Evolutionary conservation across 768 basidiomycete species (phyloP).

Genomic region (Kwoniella pini): DNA sequence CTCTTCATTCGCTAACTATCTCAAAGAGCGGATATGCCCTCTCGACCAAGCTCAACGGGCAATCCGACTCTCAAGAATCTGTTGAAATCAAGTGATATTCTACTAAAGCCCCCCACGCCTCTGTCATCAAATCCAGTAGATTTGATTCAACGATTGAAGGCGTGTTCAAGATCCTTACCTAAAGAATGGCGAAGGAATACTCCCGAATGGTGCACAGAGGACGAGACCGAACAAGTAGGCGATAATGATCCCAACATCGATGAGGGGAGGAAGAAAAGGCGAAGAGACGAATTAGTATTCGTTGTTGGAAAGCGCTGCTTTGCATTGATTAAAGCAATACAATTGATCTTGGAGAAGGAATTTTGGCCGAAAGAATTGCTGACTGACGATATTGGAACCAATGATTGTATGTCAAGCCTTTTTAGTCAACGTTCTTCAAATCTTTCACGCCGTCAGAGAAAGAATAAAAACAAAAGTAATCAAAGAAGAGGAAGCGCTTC

Average conservation of each 20-base stretch:
- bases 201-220: conserved; percentile 5
- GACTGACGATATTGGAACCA: conserved; percentile 4
- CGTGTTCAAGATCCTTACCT: conserved; percentile 19
- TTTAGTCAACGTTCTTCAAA: not conserved
- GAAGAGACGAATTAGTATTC: conserved; percentile 19
- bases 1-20: too few relatives aligned
- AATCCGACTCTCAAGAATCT: conserved; percentile 14
- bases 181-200: conserved; percentile 19
- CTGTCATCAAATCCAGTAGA: conserved; percentile 21
- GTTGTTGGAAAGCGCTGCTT: conserved; percentile 33
- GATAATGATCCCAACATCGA: conserved; percentile 6
- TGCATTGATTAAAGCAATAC: conserved; percentile 23
- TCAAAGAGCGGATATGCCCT: conserved; percentile 1
- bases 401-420: conserved; percentile 25
- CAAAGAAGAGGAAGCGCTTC: not conserved
- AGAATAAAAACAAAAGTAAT: not conserved
- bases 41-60: conserved; percentile 1
- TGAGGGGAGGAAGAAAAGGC: conserved; percentile 14
- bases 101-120: conserved; percentile 29
- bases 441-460: not conserved
- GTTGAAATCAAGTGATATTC: conserved; percentile 16
- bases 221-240: conserved; percentile 13
- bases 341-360: conserved; percentile 25
- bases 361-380: conserved; percentile 30
- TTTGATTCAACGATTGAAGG: conserved; percentile 19